These are phyloP conservation scores for Brettanomyces nanus DNA, from an alignment of 805 yeast genomes.

Conservation along the genomic window DNA sequence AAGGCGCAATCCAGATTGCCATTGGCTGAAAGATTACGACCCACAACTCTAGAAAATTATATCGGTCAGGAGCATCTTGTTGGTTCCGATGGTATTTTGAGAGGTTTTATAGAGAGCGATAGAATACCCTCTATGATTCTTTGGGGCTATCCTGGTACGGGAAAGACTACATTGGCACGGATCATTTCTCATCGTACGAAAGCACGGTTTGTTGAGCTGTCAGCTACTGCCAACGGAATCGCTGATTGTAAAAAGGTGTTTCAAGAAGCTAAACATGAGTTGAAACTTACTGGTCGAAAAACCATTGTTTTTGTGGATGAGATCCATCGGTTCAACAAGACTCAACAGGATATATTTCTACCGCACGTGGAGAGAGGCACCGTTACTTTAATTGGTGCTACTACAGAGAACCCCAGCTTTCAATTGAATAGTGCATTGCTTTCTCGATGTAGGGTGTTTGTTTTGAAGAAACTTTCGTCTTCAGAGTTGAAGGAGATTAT, in stretches of 20 bases:
- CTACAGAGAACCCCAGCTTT: slow-evolving; percentile 90
- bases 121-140: slow-evolving; percentile 77
- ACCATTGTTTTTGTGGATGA: slow-evolving; percentile 86
- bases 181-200: slow-evolving; percentile 49
- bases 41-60: slow-evolving; percentile 55
- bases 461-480: slow-evolving; percentile 43
- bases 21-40: slow-evolving; percentile 79
- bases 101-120: slow-evolving; percentile 57
- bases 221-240: slow-evolving; percentile 72
- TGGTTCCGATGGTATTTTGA: slow-evolving; percentile 54
- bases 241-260: slow-evolving; percentile 58
- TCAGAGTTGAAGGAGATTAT: slow-evolving; percentile 48
- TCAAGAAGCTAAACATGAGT: slow-evolving; percentile 38
- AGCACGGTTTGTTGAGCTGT: slow-evolving; percentile 64
- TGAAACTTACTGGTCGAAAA: slow-evolving; percentile 38
- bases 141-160: slow-evolving; percentile 96
- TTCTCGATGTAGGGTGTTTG: slow-evolving; percentile 78
- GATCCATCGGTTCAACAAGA: slow-evolving; percentile 77
- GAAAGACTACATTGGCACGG: slow-evolving; percentile 71
- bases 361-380: slow-evolving; percentile 82
- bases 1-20: slow-evolving; percentile 32
- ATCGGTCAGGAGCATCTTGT: slow-evolving; percentile 83
- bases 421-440: slow-evolving; percentile 74
- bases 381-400: slow-evolving; percentile 85
- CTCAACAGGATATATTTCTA: slow-evolving; percentile 82